Evolutionary conservation across 1,139 yeast species (phyloP).

Genomic region (Ashbya aceris): DNA sequence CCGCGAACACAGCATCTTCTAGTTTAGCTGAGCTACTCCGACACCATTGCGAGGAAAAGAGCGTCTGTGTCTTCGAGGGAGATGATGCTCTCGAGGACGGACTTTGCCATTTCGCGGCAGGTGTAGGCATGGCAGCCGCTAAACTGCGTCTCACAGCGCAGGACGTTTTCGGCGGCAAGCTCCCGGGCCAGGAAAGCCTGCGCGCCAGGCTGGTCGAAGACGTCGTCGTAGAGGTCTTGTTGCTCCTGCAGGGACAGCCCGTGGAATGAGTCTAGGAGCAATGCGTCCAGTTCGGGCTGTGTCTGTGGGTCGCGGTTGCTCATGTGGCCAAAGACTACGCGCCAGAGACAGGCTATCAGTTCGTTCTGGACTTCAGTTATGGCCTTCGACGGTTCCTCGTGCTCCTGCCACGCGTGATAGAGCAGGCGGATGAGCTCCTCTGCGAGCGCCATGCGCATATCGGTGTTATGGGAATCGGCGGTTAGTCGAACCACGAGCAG

Average conservation of each 20-base stretch:
- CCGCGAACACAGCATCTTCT: background rate
- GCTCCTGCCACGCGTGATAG: conserved; percentile 21
- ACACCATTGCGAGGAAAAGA: conserved; percentile 52
- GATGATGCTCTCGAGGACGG: conserved; percentile 56
- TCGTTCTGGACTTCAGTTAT: conserved; percentile 23
- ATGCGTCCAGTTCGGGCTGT: conserved; percentile 17
- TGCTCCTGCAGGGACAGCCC: conserved; percentile 17
- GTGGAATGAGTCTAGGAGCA: conserved; percentile 18
- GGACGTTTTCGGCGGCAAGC: conserved; percentile 10
- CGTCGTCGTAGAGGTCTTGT: conserved; percentile 20
- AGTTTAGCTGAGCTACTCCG: conserved; percentile 3
- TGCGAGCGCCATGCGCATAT: conserved; percentile 15
- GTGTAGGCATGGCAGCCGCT: conserved; percentile 43
- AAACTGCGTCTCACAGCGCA: conserved; percentile 17
- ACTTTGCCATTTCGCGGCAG: conserved; percentile 61
- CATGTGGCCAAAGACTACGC: conserved; percentile 19
- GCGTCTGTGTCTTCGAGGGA: conserved; percentile 78
- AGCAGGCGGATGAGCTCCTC: conserved; percentile 18
- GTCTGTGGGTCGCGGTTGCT: conserved; percentile 1
- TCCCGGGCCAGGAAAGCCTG: conserved; percentile 22
- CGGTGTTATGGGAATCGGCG: conserved; percentile 19
- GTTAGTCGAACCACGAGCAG: conserved; percentile 18
- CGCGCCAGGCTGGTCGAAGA: conserved; percentile 20
- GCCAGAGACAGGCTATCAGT: conserved; percentile 23
- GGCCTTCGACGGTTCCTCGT: conserved; percentile 13